Conservation (phyloP, 2,329 filamentous ascomycete genomes). For the Cladosporium sp. region DNA sequence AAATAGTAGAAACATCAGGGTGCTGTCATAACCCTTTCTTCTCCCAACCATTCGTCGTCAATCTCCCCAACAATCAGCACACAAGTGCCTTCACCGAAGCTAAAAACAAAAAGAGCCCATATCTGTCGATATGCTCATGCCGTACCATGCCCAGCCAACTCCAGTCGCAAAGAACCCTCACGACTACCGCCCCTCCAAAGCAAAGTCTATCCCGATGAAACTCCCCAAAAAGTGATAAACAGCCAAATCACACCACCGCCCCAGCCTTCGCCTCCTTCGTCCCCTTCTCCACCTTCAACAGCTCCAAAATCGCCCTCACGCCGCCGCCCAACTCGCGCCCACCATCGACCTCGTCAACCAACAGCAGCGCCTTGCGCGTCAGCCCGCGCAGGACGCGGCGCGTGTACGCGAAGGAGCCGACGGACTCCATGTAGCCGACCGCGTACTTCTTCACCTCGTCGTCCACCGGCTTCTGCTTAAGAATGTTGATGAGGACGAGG, state of each 20-base stretch:
- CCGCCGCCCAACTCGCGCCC: conserved; percentile 42
- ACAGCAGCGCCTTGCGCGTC: conserved; percentile 45
- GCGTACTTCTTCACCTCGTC: conserved; percentile 90
- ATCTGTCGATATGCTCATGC: conserved; percentile 18
- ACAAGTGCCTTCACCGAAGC: not conserved
- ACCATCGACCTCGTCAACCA: conserved; percentile 46
- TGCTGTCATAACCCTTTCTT: conserved; percentile 8
- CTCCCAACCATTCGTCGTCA: not conserved
- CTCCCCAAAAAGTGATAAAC: not conserved
- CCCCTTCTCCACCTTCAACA: conserved; percentile 38
- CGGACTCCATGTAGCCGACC: conserved; percentile 84
- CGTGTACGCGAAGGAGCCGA: conserved; percentile 87
- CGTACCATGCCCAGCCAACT: not conserved
- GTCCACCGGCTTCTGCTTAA: conserved; percentile 85
- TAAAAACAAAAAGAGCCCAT: not conserved
- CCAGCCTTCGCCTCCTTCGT: conserved; percentile 19
- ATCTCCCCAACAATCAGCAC: not conserved
- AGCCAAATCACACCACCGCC: conserved; percentile 9
- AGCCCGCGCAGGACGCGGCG: conserved; percentile 57
- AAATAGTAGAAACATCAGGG: not conserved
- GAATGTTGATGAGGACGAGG: conserved; percentile 83
- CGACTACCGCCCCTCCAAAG: not conserved
- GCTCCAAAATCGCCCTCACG: conserved; percentile 45
- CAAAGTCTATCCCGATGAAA: not conserved
- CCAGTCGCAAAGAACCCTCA: not conserved